Percentiles rank a stretch among this genome's conserved stretches.
phyloP scores from a whole-genome alignment of 1,284 basidiomycete species.

The Hortiboletus rubellus region DNA sequence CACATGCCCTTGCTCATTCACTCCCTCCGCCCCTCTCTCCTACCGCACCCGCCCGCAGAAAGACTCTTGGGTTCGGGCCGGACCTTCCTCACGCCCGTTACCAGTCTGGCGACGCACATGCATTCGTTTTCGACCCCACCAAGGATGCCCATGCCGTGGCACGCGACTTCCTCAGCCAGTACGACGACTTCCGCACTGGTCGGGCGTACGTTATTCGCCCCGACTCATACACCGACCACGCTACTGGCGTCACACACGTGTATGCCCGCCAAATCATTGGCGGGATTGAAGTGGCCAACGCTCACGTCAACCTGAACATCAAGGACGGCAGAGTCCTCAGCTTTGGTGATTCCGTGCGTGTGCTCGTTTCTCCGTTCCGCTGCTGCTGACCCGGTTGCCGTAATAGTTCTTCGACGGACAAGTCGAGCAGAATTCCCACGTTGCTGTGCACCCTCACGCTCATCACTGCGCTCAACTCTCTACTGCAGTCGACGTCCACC shows the following conservation, averaged over 20 bases:
- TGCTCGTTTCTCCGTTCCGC: conserved; percentile 18
- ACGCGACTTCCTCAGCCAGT: conserved; percentile 51
- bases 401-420: conserved; percentile 66
- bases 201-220: conserved; percentile 61
- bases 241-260: conserved; percentile 82
- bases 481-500: conserved; percentile 27
- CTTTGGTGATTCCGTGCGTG: conserved; percentile 75
- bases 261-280: conserved; percentile 81
- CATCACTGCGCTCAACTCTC: conserved; percentile 56
- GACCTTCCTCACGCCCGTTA: conserved; percentile 71
- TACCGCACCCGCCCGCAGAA: conserved; percentile 40
- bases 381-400: conserved; percentile 17
- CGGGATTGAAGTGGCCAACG: conserved; percentile 85
- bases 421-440: conserved; percentile 38
- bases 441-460: conserved; percentile 49
- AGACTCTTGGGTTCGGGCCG: conserved; percentile 82
- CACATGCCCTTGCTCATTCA: conserved; percentile 32
- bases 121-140: conserved; percentile 36
- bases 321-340: conserved; percentile 79
- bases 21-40: conserved; percentile 16
- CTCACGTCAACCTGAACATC: conserved; percentile 88
- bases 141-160: conserved; percentile 62
- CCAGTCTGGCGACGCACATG: conserved; percentile 44
- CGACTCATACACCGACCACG: conserved; percentile 85
- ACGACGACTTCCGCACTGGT: conserved; percentile 31